Evolutionary conservation across 2,329 filamentous ascomycete species (phyloP).

Genomic region (Cercospora sesami): DNA sequence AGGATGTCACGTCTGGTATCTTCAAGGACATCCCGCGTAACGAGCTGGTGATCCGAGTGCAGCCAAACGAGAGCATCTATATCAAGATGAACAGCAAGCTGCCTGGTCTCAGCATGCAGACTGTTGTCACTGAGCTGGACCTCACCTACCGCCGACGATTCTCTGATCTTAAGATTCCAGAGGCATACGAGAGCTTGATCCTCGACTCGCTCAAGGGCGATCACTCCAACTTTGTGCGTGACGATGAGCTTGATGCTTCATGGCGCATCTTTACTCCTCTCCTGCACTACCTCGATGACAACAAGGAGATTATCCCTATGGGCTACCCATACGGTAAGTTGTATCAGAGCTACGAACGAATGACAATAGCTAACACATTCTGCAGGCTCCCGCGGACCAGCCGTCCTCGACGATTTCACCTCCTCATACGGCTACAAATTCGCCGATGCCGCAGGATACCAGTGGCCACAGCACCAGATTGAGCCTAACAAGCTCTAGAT

Average conservation of each 20-base stretch:
- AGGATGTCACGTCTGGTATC: constrained; percentile 97
- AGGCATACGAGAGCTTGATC: constrained; percentile 97
- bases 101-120: constrained; percentile 98
- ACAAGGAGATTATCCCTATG: constrained; percentile 99
- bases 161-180: constrained; percentile 98
- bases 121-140: constrained; percentile 95
- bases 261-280: constrained; percentile 99
- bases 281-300: constrained; percentile 96
- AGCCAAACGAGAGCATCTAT: constrained; percentile 99
- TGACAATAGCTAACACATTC: constrained; percentile 16
- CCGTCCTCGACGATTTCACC: constrained; percentile 96
- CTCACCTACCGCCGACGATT: constrained; percentile 97
- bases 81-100: constrained; percentile 99
- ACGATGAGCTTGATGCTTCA: constrained; percentile 93
- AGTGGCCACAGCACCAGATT: constrained; percentile 78
- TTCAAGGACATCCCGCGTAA: constrained; percentile 99
- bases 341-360: neutral
- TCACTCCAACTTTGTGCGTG: constrained; percentile 98
- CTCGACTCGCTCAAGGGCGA: constrained; percentile 97
- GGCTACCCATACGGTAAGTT: constrained; percentile 95
- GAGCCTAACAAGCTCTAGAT: constrained; percentile 75
- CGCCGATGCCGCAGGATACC: constrained; percentile 91
- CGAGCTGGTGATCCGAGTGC: constrained; percentile 97
- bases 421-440: constrained; percentile 99
- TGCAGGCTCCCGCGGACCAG: constrained; percentile 89